phyloP scores from a whole-genome alignment of 2,329 filamentous ascomycete species.

The Arthrinium puccinioides region DNA sequence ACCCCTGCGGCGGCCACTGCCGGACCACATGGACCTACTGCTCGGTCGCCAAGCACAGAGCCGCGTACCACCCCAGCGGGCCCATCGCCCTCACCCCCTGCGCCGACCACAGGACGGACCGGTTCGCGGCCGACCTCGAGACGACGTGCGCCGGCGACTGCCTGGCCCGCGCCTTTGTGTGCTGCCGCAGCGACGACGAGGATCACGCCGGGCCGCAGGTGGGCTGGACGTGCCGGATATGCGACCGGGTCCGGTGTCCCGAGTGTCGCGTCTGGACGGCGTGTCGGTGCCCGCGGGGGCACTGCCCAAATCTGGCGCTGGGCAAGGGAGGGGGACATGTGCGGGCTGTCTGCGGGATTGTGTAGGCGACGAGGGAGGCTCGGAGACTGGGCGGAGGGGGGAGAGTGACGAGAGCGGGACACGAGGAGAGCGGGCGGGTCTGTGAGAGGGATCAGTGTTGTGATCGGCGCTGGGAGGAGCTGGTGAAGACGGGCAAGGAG shows the following conservation, averaged over 20 bases:
- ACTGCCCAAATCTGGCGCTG: background rate
- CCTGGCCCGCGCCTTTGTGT: conserved; percentile 13
- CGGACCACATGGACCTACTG: conserved; percentile 11
- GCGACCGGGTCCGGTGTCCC: background rate
- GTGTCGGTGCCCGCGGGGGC: background rate
- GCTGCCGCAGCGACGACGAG: conserved; percentile 8
- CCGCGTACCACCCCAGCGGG: conserved; percentile 1
- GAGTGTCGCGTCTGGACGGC: background rate
- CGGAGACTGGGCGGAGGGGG: no score
- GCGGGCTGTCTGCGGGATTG: background rate
- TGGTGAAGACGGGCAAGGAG: background rate
- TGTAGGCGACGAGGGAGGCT: no score
- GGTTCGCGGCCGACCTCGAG: conserved; percentile 8
- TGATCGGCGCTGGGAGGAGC: background rate
- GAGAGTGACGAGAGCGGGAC: no score
- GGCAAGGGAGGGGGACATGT: background rate
- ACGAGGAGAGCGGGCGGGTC: no score
- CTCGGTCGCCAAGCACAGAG: conserved; percentile 6
- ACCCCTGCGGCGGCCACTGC: conserved; percentile 18
- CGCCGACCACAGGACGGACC: background rate
- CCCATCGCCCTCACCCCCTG: conserved; percentile 6
- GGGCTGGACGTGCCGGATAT: conserved; percentile 12
- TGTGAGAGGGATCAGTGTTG: no score
- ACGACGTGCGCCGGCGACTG: conserved; percentile 13
- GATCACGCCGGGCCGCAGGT: conserved; percentile 8